Conservation (phyloP, 1,284 basidiomycete genomes). For the Inonotus obliquus region DNA sequence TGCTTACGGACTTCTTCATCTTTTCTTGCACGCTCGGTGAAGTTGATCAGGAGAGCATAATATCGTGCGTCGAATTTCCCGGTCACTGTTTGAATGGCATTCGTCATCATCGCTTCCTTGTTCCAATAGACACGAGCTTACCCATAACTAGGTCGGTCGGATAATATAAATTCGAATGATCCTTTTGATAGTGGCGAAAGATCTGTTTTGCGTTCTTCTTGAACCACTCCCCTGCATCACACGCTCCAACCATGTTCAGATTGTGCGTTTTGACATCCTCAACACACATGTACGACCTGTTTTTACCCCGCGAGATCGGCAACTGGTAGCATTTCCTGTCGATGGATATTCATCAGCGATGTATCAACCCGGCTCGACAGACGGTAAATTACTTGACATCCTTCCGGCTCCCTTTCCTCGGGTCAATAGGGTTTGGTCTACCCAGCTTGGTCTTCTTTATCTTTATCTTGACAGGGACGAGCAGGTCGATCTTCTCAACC, state of each 20-base stretch:
- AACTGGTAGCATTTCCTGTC: no score
- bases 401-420: not conserved
- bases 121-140: not conserved
- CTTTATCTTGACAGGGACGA: not conserved
- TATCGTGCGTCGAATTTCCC: not conserved
- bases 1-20: not conserved
- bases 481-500: no score
- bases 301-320: not conserved
- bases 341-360: no score
- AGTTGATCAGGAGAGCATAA: not conserved
- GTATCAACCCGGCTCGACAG: no score
- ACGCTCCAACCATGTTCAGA: not conserved
- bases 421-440: no score
- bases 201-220: not conserved
- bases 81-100: not conserved
- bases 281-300: not conserved
- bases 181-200: not conserved
- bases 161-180: not conserved
- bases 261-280: not conserved
- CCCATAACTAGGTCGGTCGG: not conserved
- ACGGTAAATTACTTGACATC: not conserved
- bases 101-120: not conserved
- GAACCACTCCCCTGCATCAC: not conserved
- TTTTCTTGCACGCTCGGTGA: not conserved
- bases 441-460: no score